Evolutionary conservation across 257 asterid species (phyloP).

Genomic region (Nicotiana noctiflora): DNA sequence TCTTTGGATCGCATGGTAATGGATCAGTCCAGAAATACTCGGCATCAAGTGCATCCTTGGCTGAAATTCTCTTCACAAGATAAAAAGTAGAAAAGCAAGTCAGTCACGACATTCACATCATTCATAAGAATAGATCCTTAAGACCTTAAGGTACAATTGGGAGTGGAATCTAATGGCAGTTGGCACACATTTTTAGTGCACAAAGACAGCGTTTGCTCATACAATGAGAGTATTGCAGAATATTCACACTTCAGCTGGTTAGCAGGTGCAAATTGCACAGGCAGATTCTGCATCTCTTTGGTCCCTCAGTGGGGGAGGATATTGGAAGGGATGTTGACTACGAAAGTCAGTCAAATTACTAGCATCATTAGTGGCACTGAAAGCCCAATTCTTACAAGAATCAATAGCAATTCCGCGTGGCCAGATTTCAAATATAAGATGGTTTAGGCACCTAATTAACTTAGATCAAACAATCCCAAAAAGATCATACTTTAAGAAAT

Average conservation of each 20-base stretch:
- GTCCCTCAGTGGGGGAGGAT: background rate
- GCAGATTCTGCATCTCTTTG: background rate
- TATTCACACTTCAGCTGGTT: background rate
- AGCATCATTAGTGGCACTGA: background rate
- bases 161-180: background rate
- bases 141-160: background rate
- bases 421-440: background rate
- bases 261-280: background rate
- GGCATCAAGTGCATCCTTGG: slow-evolving; percentile 92
- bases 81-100: slow-evolving; percentile 13
- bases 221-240: background rate
- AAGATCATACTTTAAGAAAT: background rate
- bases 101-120: background rate
- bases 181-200: background rate
- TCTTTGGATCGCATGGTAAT: slow-evolving; percentile 88
- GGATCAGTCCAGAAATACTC: slow-evolving; percentile 98
- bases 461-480: background rate
- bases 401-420: background rate
- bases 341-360: background rate
- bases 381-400: background rate
- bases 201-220: background rate
- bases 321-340: background rate
- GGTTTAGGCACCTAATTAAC: background rate
- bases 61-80: slow-evolving; percentile 65
- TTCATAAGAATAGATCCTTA: background rate